Conservation (phyloP, 805 yeast genomes). For the Candida ortonii region DNA sequence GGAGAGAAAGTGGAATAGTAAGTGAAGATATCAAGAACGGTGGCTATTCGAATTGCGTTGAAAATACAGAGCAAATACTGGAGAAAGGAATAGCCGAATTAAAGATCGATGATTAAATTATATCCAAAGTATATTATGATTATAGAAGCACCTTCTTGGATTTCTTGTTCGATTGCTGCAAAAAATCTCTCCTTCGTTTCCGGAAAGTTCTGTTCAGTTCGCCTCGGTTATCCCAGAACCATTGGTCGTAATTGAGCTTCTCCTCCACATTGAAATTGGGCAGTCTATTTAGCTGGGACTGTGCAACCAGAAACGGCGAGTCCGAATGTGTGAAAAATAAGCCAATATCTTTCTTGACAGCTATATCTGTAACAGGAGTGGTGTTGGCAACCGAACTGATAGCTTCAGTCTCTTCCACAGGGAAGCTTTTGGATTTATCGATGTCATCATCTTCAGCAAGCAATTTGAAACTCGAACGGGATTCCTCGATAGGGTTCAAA, state of each 20-base stretch:
- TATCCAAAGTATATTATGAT: not conserved
- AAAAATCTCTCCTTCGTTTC: slow-evolving; percentile 69
- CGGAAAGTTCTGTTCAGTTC: slow-evolving; percentile 74
- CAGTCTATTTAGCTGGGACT: slow-evolving; percentile 69
- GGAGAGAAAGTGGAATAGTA: slow-evolving; percentile 9
- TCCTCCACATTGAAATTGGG: slow-evolving; percentile 34
- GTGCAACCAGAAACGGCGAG: slow-evolving; percentile 85
- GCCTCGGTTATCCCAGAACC: slow-evolving; percentile 84
- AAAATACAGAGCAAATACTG: not conserved
- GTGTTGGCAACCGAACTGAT: slow-evolving; percentile 21
- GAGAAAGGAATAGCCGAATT: too few species aligned
- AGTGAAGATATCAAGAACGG: slow-evolving; percentile 7
- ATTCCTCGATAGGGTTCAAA: slow-evolving; percentile 43
- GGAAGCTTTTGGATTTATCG: slow-evolving; percentile 33
- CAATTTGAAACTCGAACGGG: slow-evolving; percentile 37
- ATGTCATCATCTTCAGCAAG: slow-evolving; percentile 45
- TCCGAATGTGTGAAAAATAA: slow-evolving; percentile 81
- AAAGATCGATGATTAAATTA: too few species aligned
- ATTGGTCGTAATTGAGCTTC: slow-evolving; percentile 56
- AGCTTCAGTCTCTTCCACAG: slow-evolving; percentile 15
- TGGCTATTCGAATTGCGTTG: slow-evolving; percentile 26
- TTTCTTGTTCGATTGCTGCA: slow-evolving; percentile 48
- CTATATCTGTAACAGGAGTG: slow-evolving; percentile 10
- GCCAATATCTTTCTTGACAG: slow-evolving; percentile 38
- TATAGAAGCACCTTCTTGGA: slow-evolving; percentile 11